A percentile compares a stretch with the other conserved stretches of the same genome.
These are phyloP conservation scores for Aspergillus fijiensis DNA, from an alignment of 2,329 filamentous ascomycete genomes.

Conservation along the genomic window DNA sequence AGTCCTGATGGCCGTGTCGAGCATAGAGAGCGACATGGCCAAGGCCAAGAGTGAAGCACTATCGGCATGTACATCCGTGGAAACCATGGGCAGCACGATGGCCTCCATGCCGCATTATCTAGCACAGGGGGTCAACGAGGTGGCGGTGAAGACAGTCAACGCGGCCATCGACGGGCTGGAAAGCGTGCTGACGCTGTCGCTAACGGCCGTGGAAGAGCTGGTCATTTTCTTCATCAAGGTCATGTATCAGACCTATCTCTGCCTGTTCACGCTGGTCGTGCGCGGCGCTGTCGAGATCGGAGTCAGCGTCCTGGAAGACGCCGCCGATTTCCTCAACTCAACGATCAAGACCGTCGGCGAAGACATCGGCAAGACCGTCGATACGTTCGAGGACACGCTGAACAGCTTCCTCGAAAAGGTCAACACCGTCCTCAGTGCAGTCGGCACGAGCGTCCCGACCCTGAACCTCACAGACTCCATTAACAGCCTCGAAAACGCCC, in stretches of 20 bases:
- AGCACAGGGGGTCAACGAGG: slow-evolving; percentile 79
- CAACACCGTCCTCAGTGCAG: slow-evolving; percentile 54
- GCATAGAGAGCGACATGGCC: slow-evolving; percentile 70
- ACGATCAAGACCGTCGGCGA: slow-evolving; percentile 47
- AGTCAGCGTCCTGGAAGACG: slow-evolving; percentile 60
- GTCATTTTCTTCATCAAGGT: slow-evolving; percentile 92
- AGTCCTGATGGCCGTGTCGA: slow-evolving; percentile 71
- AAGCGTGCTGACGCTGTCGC: slow-evolving; percentile 70
- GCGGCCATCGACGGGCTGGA: slow-evolving; percentile 78
- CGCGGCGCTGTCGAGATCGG: slow-evolving; percentile 74
- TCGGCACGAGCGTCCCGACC: slow-evolving; percentile 48
- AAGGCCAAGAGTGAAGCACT: slow-evolving; percentile 79
- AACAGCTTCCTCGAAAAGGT: slow-evolving; percentile 55
- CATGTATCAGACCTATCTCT: slow-evolving; percentile 85
- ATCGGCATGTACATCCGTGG: slow-evolving; percentile 85
- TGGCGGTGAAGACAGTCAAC: slow-evolving; percentile 77
- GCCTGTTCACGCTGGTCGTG: slow-evolving; percentile 80
- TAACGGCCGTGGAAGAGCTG: slow-evolving; percentile 82
- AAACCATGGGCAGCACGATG: slow-evolving; percentile 91
- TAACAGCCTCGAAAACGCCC: slow-evolving; percentile 65
- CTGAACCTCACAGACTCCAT: slow-evolving; percentile 68
- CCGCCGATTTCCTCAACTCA: slow-evolving; percentile 61
- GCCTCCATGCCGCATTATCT: slow-evolving; percentile 98
- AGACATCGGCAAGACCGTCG: slow-evolving; percentile 44
- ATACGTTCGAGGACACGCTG: slow-evolving; percentile 56